A percentile compares a stretch with the other conserved stretches of the same genome.
phyloP scores from a whole-genome alignment of 75 land plant species.

The Picea glauca region DNA sequence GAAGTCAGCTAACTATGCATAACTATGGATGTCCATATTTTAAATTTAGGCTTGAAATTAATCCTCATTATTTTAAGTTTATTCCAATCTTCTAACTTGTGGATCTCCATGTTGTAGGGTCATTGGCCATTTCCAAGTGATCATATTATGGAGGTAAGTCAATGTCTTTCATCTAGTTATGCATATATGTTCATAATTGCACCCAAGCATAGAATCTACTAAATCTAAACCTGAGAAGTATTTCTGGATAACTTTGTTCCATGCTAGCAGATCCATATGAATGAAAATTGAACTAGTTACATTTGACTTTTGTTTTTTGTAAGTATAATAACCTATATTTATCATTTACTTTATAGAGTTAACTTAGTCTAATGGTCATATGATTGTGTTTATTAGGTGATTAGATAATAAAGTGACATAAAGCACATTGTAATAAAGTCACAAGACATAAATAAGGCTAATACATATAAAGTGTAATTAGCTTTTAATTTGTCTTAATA shows the following conservation, averaged over 20 bases:
- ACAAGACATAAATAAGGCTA: no score
- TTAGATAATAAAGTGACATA: no score
- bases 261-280: neutral
- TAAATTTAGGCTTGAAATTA: neutral
- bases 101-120: conserved; percentile 37
- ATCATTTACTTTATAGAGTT: no score
- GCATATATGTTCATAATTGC: neutral
- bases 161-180: conserved; percentile 2
- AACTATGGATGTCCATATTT: neutral
- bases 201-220: neutral
- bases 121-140: conserved; percentile 94
- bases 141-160: conserved; percentile 80
- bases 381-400: no score
- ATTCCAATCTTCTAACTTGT: neutral
- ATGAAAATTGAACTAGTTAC: neutral
- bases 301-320: no score
- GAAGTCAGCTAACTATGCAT: neutral
- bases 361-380: no score
- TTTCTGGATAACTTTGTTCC: neutral
- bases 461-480: no score
- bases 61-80: neutral
- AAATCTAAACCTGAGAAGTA: neutral
- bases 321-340: no score
- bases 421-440: no score
- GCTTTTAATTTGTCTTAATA: no score